Evolutionary conservation across 768 basidiomycete species (phyloP).

Genomic region (Lentinula sp.): DNA sequence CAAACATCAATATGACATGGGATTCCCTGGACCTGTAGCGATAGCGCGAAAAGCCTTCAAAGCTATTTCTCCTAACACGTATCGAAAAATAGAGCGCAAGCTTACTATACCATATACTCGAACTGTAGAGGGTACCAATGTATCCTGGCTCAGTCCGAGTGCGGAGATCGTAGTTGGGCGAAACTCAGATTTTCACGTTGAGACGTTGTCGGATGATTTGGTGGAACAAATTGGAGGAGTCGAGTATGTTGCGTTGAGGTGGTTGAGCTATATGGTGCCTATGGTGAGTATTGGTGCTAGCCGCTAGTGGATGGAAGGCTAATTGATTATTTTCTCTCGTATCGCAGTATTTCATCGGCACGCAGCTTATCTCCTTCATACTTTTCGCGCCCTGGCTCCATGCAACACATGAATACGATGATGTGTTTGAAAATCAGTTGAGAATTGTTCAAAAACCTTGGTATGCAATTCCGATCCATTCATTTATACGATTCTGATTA

Average conservation of each 20-base stretch:
- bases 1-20: constrained; percentile 31
- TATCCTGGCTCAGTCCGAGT: constrained; percentile 27
- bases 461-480: constrained; percentile 23
- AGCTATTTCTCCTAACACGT: constrained; percentile 35
- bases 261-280: constrained; percentile 45
- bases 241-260: constrained; percentile 60
- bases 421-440: constrained; percentile 41
- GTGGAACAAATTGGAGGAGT: constrained; percentile 71
- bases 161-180: constrained; percentile 45
- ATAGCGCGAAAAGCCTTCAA: constrained; percentile 32
- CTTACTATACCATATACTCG: constrained; percentile 45
- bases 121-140: constrained; percentile 28
- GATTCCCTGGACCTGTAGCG: constrained; percentile 39
- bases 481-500: not conserved
- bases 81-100: constrained; percentile 37
- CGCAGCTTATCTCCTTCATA: constrained; percentile 50
- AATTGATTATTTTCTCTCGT: constrained; percentile 14
- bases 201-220: constrained; percentile 56
- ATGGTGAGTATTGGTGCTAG: constrained; percentile 22
- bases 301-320: not conserved
- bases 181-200: constrained; percentile 52
- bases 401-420: constrained; percentile 36
- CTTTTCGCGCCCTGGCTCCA: constrained; percentile 60
- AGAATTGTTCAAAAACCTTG: constrained; percentile 50
- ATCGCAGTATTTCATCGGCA: constrained; percentile 57